Evolutionary conservation across 2,329 filamentous ascomycete genomes (phyloP).

Genomic region (Phaeosphaeria sp.): DNA sequence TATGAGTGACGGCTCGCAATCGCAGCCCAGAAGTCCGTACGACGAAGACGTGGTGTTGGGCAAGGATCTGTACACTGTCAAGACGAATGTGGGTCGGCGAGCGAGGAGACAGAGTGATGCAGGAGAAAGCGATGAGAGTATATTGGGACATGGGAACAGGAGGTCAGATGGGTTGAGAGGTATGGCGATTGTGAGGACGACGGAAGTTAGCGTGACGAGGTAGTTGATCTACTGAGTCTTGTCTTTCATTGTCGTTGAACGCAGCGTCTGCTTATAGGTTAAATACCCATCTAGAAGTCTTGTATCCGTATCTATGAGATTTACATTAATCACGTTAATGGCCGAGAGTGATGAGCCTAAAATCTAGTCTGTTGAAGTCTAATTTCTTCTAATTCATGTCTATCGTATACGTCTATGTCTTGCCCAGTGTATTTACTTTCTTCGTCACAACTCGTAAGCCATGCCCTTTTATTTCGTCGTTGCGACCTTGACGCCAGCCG

Average conservation of each 20-base stretch:
- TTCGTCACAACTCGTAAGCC: not conserved
- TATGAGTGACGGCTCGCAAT: slow-evolving; percentile 11
- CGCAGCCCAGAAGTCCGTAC: slow-evolving; percentile 12
- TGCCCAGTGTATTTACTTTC: not conserved
- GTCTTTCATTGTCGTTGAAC: not conserved
- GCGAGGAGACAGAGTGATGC: slow-evolving; percentile 6
- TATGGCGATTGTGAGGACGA: slow-evolving; percentile 23
- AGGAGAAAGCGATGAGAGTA: slow-evolving; percentile 20
- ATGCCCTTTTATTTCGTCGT: slow-evolving; percentile 21
- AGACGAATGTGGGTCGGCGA: slow-evolving; percentile 1
- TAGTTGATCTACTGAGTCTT: not conserved
- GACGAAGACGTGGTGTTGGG: slow-evolving; percentile 17
- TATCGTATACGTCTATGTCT: slow-evolving; percentile 12
- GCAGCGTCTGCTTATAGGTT: not conserved
- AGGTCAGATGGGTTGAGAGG: slow-evolving; percentile 7
- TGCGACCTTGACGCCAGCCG: slow-evolving; percentile 43
- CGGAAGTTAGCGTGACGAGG: slow-evolving; percentile 22
- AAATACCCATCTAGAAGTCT: not conserved
- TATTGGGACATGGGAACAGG: slow-evolving; percentile 7
- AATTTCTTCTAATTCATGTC: slow-evolving; percentile 1
- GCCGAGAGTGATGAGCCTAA: not conserved
- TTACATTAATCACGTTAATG: not conserved
- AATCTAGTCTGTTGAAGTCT: not conserved
- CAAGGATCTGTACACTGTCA: slow-evolving; percentile 15
- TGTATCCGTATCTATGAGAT: not conserved